phyloP scores from a whole-genome alignment of 2,329 filamentous ascomycete species.

The Rhytidhysteron rufulum region DNA sequence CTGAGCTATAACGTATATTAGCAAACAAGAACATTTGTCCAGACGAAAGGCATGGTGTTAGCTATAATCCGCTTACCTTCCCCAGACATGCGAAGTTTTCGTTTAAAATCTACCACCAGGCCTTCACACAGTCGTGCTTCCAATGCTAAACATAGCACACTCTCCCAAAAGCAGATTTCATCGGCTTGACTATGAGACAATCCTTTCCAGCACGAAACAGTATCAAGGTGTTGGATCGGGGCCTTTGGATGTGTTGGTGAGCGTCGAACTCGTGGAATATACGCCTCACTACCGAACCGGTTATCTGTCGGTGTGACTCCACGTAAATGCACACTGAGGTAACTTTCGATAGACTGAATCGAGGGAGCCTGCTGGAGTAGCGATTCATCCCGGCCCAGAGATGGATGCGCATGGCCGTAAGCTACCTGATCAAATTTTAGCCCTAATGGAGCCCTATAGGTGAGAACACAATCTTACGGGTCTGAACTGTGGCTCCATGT shows the following conservation, averaged over 20 bases:
- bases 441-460: too few relatives aligned
- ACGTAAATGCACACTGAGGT: not conserved
- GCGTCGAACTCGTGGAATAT: constrained; percentile 22
- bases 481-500: too few relatives aligned
- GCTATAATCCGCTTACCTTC: constrained; percentile 3
- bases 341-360: not conserved
- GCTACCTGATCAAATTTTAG: not conserved
- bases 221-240: constrained; percentile 26
- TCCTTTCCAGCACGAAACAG: constrained; percentile 33
- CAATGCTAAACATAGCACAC: constrained; percentile 18
- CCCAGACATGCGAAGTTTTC: constrained; percentile 5
- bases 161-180: constrained; percentile 32
- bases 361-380: not conserved
- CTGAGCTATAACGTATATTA: constrained; percentile 7
- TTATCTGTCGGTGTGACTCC: constrained; percentile 12
- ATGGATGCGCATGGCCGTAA: not conserved
- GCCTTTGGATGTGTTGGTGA: constrained; percentile 6
- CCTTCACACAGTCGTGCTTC: constrained; percentile 14
- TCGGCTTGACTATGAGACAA: constrained; percentile 21
- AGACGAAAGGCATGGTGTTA: too few relatives aligned
- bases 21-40: too few relatives aligned
- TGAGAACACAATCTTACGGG: too few relatives aligned
- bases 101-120: constrained; percentile 11
- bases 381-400: not conserved
- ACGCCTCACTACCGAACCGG: constrained; percentile 11